These are phyloP conservation scores for Penicillium sp. DNA, from an alignment of 2,329 filamentous ascomycete genomes.

Conservation along the genomic window DNA sequence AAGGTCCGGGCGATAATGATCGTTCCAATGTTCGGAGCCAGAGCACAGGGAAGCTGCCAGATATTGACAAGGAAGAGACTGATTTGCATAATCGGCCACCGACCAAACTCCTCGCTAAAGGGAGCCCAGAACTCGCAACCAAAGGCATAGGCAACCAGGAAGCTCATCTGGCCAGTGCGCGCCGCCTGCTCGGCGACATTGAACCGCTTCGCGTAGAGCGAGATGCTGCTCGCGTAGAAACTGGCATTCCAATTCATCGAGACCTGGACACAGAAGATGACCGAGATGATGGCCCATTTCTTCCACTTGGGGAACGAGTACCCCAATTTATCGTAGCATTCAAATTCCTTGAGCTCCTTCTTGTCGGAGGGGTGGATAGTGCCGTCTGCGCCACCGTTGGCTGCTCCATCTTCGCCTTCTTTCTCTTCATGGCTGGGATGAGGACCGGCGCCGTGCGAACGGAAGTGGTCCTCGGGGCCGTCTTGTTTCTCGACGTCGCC, in stretches of 20 bases:
- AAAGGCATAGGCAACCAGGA: slow-evolving; percentile 76
- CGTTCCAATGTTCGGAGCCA: slow-evolving; percentile 70
- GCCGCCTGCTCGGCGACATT: slow-evolving; percentile 66
- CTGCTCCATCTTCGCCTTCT: slow-evolving; percentile 9
- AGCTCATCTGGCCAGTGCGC: slow-evolving; percentile 72
- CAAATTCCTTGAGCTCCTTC: slow-evolving; percentile 51
- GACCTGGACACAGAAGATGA: slow-evolving; percentile 71
- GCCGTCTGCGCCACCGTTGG: slow-evolving; percentile 9
- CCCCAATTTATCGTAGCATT: slow-evolving; percentile 67
- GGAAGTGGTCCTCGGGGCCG: slow-evolving; percentile 8
- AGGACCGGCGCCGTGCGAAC: slow-evolving; percentile 17
- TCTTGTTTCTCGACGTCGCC: slow-evolving; percentile 26
- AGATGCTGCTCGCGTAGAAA: slow-evolving; percentile 68
- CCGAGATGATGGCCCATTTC: slow-evolving; percentile 69
- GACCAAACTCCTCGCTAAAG: slow-evolving; percentile 79
- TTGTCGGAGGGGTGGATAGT: slow-evolving; percentile 19
- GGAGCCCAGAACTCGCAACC: slow-evolving; percentile 87
- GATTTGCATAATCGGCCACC: slow-evolving; percentile 72
- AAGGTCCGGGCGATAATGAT: slow-evolving; percentile 70
- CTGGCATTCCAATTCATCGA: slow-evolving; percentile 80
- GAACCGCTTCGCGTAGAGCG: slow-evolving; percentile 66
- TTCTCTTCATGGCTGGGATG: slow-evolving; percentile 13
- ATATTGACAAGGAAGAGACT: slow-evolving; percentile 75
- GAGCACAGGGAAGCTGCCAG: slow-evolving; percentile 70
- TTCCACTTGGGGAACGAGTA: slow-evolving; percentile 63